Evolutionary conservation across 345 rosid species (phyloP).

Genomic region (Pistacia vera): DNA sequence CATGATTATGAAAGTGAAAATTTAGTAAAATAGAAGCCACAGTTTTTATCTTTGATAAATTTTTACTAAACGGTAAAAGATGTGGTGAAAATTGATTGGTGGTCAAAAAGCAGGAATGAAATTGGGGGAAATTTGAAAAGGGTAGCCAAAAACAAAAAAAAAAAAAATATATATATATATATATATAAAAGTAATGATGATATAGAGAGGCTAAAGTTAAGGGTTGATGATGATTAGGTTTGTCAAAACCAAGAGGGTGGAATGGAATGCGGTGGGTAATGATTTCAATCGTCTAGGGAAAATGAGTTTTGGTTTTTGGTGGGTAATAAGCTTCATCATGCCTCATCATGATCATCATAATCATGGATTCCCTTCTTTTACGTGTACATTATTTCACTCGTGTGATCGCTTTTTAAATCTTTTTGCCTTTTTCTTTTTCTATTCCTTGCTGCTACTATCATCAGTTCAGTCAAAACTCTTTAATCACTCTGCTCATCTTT

Average conservation of each 20-base stretch:
- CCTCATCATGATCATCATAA: slow-evolving; percentile 27
- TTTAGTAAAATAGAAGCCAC: not conserved
- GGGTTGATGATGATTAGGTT: slow-evolving; percentile 45
- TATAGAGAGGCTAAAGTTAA: slow-evolving; percentile 23
- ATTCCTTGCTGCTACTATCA: no score
- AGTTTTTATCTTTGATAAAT: no score
- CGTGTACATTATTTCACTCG: slow-evolving; percentile 28
- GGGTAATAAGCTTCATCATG: slow-evolving; percentile 13
- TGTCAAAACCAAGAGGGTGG: slow-evolving; percentile 34
- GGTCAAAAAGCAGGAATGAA: slow-evolving; percentile 12
- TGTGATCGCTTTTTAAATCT: slow-evolving; percentile 1
- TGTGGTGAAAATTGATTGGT: not conserved
- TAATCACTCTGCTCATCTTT: no score
- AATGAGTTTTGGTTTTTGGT: slow-evolving; percentile 22
- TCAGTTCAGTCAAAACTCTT: no score
- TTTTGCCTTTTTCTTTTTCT: not conserved
- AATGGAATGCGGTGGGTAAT: slow-evolving; percentile 45
- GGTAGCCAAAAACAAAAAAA: not conserved
- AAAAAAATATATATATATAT: no score
- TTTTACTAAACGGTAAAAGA: no score
- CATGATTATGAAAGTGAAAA: slow-evolving; percentile 9
- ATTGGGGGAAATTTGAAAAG: not conserved
- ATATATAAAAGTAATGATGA: slow-evolving; percentile 23
- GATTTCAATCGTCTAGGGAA: slow-evolving; percentile 48
- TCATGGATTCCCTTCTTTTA: slow-evolving; percentile 38